Conservation (phyloP, 2,329 filamentous ascomycete genomes). For the Aaosphaeria pasadenensis region DNA sequence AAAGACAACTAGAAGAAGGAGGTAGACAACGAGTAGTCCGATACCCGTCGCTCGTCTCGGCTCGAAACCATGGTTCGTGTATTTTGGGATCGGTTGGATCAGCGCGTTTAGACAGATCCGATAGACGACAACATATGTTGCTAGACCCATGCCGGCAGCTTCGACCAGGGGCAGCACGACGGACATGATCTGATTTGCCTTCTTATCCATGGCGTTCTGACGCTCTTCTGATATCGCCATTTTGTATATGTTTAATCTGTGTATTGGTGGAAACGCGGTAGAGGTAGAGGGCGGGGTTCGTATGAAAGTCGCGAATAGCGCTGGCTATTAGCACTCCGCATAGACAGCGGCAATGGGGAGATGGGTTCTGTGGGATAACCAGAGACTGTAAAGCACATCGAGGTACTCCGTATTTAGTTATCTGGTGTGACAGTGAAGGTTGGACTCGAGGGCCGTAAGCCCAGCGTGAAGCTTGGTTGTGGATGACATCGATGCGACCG, state of each 20-base stretch:
- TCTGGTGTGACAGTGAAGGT: too few species aligned
- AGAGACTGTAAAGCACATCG: too few species aligned
- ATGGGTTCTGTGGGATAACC: too few species aligned
- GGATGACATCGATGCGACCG: too few species aligned
- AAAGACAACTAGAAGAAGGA: slow-evolving; percentile 67
- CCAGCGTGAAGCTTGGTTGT: too few species aligned
- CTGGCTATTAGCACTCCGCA: too few species aligned
- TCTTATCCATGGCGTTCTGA: slow-evolving; percentile 21
- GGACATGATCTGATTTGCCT: slow-evolving; percentile 57
- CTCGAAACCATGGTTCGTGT: slow-evolving; percentile 21
- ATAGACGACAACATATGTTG: slow-evolving; percentile 68
- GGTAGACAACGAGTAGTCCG: slow-evolving; percentile 70
- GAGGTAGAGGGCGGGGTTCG: background rate
- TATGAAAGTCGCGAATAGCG: too few species aligned
- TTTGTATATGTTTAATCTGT: background rate
- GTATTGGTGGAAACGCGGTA: background rate
- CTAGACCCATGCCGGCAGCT: slow-evolving; percentile 63
- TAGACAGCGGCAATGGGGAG: too few species aligned
- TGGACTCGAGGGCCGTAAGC: too few species aligned
- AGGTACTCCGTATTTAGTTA: too few species aligned
- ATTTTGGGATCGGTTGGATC: slow-evolving; percentile 46
- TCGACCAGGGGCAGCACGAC: slow-evolving; percentile 70
- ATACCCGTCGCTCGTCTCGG: slow-evolving; percentile 58
- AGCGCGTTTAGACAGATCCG: slow-evolving; percentile 65
- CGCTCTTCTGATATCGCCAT: slow-evolving; percentile 18